Conservation (phyloP, 2,329 filamentous ascomycete genomes). For the Claviceps pazoutovae region DNA sequence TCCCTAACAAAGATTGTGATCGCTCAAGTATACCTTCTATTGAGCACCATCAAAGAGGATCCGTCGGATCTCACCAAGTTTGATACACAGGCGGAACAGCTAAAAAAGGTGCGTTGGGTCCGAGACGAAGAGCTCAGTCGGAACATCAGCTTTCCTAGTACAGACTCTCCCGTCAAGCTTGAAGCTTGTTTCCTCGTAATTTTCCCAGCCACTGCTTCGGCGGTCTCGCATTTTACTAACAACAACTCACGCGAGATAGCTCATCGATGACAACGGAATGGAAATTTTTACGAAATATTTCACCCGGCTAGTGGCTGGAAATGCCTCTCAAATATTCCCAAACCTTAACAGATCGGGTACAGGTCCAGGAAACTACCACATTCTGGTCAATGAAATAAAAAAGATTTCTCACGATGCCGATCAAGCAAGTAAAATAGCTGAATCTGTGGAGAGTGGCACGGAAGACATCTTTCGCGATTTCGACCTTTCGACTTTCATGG, state of each 20-base stretch:
- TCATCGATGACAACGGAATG: constrained; percentile 97
- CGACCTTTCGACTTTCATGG: constrained; percentile 87
- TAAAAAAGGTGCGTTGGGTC: constrained; percentile 58
- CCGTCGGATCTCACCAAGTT: constrained; percentile 72
- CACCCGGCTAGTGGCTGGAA: constrained; percentile 77
- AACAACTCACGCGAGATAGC: constrained; percentile 31
- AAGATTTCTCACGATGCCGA: constrained; percentile 70
- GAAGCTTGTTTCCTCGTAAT: background rate
- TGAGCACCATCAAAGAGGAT: constrained; percentile 91
- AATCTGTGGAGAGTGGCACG: constrained; percentile 79
- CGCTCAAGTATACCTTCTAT: constrained; percentile 84
- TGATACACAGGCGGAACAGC: constrained; percentile 81
- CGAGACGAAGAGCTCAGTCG: background rate
- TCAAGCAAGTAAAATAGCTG: constrained; percentile 81
- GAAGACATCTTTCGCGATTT: constrained; percentile 94
- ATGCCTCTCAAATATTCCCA: constrained; percentile 84
- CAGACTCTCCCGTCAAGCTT: background rate
- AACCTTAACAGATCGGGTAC: constrained; percentile 58
- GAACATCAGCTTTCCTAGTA: background rate
- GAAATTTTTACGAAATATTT: constrained; percentile 97
- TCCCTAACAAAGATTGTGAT: constrained; percentile 86
- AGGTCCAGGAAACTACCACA: constrained; percentile 68
- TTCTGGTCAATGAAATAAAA: constrained; percentile 71
- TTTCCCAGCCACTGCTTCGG: background rate
- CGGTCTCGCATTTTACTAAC: constrained; percentile 9